Base-by-base conservation (phyloP, 164 flowering plant species). In the Chimonanthus salicifolius region DNA sequence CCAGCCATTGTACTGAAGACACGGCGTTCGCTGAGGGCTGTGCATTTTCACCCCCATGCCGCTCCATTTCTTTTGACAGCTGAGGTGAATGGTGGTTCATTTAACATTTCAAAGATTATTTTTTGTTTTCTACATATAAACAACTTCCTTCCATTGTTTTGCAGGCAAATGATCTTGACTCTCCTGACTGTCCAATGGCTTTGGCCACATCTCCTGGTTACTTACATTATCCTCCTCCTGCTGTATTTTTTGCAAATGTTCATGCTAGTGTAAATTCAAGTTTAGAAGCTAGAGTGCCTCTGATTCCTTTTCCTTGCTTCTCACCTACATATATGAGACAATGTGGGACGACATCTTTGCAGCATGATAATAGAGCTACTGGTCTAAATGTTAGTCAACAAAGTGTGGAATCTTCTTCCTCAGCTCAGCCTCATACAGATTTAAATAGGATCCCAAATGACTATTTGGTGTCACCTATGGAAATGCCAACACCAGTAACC, bases 31-130 rank as follows among this genome's bases (percentile, higher is more conserved):
- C 92, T 94, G 75, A 90, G 99, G 69, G 99, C 99, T 78, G 99
- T 94, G 78, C 99, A 92, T 86, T 94, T 94, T 82, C 99, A 92
- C 70, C 98, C 98, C 0, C 89, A 90, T 82, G 95, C 85, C 66
- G 94, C 99, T 18, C 99, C 97, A 49, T 88, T 86, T 79, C 88
- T 94, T 68, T 77, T 94, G 71, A 94, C 99, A 66, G 98, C 98
- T 20, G 97, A 94, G 95, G 98, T 92, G 58, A 16, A 43, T 68
- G 70, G 60, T 44, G 16, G 64, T 60, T 43, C 43, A 58, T 45
- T 58, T 9, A 64, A 63, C 49, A 49, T 76, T 60, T 13, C 20
- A 33, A 71, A 62, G 13, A 43, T 51, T 75, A 54, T 21, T 63
- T 64, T n/a, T 15, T 15, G 20, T 60, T 70, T 21, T 70, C 51